These are phyloP conservation scores for Leccinum truebloodii DNA, from an alignment of 768 basidiomycete species.

Conservation along the genomic window DNA sequence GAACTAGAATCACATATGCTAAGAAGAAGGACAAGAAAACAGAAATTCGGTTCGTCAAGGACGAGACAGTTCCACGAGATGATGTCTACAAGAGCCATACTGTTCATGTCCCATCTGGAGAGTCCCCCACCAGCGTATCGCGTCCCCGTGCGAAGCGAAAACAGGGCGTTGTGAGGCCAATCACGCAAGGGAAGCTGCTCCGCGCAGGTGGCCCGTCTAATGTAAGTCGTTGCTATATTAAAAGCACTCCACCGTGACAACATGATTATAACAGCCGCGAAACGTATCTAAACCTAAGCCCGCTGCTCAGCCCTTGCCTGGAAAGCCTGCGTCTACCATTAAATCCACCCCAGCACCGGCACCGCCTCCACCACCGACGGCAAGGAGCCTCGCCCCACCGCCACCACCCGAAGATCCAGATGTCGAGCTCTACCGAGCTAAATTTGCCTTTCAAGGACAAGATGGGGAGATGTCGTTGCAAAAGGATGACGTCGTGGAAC, in stretches of 20 bases:
- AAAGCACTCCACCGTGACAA: background rate
- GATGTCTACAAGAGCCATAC: constrained; percentile 94
- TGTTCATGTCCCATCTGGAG: constrained; percentile 86
- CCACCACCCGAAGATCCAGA: constrained; percentile 62
- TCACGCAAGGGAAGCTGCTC: constrained; percentile 81
- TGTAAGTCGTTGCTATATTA: constrained; percentile 32
- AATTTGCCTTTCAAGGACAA: constrained; percentile 92
- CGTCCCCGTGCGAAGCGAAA: constrained; percentile 86
- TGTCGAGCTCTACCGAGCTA: constrained; percentile 77
- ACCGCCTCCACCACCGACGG: constrained; percentile 41
- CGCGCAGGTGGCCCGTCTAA: constrained; percentile 74
- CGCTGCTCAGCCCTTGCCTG: constrained; percentile 56
- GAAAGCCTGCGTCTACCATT: constrained; percentile 44
- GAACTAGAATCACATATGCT: constrained; percentile 74
- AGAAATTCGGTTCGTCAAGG: constrained; percentile 83
- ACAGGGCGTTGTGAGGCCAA: constrained; percentile 80
- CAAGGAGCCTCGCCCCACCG: constrained; percentile 48
- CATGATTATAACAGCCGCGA: constrained; percentile 44
- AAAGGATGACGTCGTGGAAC: constrained; percentile 91
- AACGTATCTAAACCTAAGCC: constrained; percentile 41
- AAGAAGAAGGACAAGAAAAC: constrained; percentile 98
- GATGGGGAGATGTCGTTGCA: constrained; percentile 86
- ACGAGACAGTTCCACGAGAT: constrained; percentile 76
- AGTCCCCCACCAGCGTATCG: constrained; percentile 78
- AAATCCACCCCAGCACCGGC: constrained; percentile 26